Conservation (phyloP, 1,139 yeast species). For the Hyphopichia burtonii region DNA sequence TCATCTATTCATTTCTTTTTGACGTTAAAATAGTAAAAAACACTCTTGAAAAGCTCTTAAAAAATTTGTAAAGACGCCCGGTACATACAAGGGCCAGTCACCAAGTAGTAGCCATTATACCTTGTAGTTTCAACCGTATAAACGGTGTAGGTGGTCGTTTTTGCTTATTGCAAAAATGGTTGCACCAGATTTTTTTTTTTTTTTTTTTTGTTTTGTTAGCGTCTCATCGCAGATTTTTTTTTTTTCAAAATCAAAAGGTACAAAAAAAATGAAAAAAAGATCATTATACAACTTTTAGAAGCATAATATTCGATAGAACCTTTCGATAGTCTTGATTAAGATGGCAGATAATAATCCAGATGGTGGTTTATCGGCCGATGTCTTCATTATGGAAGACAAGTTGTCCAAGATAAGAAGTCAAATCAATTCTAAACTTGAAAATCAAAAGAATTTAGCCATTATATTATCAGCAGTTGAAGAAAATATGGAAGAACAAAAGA, state of each 20-base stretch:
- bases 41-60: no score
- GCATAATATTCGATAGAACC: not conserved
- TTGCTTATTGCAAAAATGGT: not conserved
- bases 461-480: conserved; percentile 90
- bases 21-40: not conserved
- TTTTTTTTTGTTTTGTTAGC: conserved; percentile 1
- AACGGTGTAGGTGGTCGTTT: no score
- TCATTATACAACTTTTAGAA: not conserved
- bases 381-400: conserved; percentile 61
- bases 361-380: conserved; percentile 35
- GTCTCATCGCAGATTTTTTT: conserved; percentile 1
- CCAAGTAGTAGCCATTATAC: no score
- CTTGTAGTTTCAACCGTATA: no score
- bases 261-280: not conserved
- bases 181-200: not conserved
- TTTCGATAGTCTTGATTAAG: not conserved
- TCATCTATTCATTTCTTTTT: no score
- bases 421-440: conserved; percentile 69
- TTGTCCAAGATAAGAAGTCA: conserved; percentile 71
- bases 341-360: conserved; percentile 41
- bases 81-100: no score
- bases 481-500: conserved; percentile 70
- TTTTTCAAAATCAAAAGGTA: not conserved
- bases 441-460: conserved; percentile 73
- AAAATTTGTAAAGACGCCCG: not conserved